A percentile compares a stretch with the other conserved stretches of the same genome.
phyloP scores from a whole-genome alignment of 169 alveolate species.

The Perkinsus marinus region DNA sequence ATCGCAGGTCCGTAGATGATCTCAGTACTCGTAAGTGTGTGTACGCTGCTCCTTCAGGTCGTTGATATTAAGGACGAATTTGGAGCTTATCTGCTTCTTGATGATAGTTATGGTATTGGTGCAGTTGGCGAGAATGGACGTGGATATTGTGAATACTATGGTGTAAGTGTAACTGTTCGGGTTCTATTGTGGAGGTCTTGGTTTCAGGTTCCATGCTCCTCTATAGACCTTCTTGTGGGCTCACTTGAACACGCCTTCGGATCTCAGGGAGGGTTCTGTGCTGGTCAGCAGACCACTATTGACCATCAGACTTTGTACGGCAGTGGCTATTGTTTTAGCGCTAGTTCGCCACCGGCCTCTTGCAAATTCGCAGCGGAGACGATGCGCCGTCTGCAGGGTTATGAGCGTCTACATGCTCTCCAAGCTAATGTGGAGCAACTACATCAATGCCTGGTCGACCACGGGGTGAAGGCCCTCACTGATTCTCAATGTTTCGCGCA shows the following conservation, averaged over 20 bases:
- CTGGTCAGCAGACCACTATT: background rate
- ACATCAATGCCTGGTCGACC: background rate
- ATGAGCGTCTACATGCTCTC: background rate
- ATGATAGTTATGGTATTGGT: background rate
- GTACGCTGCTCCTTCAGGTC: background rate
- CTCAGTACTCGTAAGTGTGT: background rate
- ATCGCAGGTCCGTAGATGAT: background rate
- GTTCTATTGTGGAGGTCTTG: background rate
- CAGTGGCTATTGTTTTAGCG: slow-evolving; percentile 2
- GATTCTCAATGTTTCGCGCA: background rate
- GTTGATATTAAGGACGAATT: background rate
- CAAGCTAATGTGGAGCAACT: background rate
- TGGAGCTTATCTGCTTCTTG: background rate
- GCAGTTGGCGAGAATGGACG: background rate
- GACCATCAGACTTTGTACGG: background rate
- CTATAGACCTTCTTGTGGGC: background rate
- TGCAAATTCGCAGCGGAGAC: background rate
- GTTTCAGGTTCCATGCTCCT: background rate
- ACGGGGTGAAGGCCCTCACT: background rate
- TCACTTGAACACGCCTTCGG: slow-evolving; percentile 2
- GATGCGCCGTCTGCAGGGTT: background rate
- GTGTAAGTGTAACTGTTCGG: background rate
- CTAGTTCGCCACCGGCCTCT: background rate
- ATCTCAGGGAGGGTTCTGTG: slow-evolving; percentile 1
- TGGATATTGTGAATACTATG: background rate